These are phyloP conservation scores for Talaromyces sp. DNA, from an alignment of 2,329 filamentous ascomycete species.

Conservation along the genomic window DNA sequence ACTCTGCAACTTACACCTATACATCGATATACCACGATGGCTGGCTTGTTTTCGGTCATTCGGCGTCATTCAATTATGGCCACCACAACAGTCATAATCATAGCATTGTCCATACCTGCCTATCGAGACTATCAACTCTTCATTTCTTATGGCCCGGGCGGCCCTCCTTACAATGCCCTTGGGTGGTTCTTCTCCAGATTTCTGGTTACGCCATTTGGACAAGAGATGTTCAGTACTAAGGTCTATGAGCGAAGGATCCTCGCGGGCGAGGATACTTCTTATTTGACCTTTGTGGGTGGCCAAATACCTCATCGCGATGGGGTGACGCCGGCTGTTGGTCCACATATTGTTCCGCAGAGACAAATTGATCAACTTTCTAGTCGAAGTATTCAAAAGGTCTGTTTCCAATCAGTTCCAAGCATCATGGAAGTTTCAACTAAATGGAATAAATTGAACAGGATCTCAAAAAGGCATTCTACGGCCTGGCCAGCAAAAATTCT, in stretches of 20 bases:
- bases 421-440: background rate
- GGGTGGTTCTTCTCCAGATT: conserved; percentile 32
- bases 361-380: conserved; percentile 27
- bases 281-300: conserved; percentile 18
- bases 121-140: conserved; percentile 37
- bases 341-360: conserved; percentile 30
- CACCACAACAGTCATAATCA: background rate
- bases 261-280: conserved; percentile 19
- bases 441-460: conserved; percentile 20
- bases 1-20: background rate
- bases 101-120: background rate
- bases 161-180: conserved; percentile 33
- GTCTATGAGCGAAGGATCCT: conserved; percentile 24
- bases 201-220: conserved; percentile 25
- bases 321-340: conserved; percentile 25
- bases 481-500: conserved; percentile 25
- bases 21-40: background rate
- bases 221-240: conserved; percentile 30
- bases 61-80: background rate
- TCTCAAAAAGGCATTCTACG: conserved; percentile 23
- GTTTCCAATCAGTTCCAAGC: background rate
- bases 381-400: conserved; percentile 26
- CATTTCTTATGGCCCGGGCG: conserved; percentile 35
- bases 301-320: conserved; percentile 19
- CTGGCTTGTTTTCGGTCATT: background rate